Percentiles rank a stretch among this genome's conserved stretches.
Conservation (phyloP, 208 protist genomes). For the Angomonas ambiguus region DNA sequence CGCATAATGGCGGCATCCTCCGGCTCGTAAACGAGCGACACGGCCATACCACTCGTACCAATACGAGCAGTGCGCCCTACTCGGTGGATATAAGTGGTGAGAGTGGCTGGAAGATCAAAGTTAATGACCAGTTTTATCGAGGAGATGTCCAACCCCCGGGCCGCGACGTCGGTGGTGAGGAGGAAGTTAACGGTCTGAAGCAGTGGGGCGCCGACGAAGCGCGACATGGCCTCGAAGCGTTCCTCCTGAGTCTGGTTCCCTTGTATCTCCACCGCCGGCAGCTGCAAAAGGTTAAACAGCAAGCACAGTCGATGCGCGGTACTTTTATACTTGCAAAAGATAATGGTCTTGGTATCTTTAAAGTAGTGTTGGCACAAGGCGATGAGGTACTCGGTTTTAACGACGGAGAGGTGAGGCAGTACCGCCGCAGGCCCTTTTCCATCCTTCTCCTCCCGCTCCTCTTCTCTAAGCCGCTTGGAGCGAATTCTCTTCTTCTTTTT, state of each 20-base stretch:
- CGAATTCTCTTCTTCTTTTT: conserved; percentile 17
- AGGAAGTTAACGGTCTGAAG: conserved; percentile 53
- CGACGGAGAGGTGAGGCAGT: conserved; percentile 52
- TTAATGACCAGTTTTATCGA: conserved; percentile 96
- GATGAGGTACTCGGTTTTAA: conserved; percentile 79
- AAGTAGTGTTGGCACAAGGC: conserved; percentile 80
- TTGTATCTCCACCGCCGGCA: conserved; percentile 75
- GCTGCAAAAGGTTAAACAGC: conserved; percentile 67
- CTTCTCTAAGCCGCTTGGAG: conserved; percentile 37
- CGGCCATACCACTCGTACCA: conserved; percentile 87
- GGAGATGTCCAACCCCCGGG: conserved; percentile 96
- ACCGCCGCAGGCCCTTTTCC: conserved; percentile 11
- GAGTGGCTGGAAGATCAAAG: conserved; percentile 95
- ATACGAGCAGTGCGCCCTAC: conserved; percentile 97
- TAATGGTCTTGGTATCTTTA: conserved; percentile 55
- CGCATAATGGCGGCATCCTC: conserved; percentile 83
- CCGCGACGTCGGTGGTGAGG: conserved; percentile 89
- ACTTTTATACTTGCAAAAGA: conserved; percentile 86
- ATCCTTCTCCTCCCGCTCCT: conserved; percentile 35
- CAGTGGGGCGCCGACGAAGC: conserved; percentile 56
- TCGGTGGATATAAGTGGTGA: conserved; percentile 98
- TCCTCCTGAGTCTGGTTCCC: conserved; percentile 85
- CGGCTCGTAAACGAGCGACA: conserved; percentile 93
- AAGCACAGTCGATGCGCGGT: conserved; percentile 78
- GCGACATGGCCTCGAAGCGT: conserved; percentile 65